Evolutionary conservation across 768 basidiomycete genomes (phyloP).

Genomic region (Tulasnella sp.): DNA sequence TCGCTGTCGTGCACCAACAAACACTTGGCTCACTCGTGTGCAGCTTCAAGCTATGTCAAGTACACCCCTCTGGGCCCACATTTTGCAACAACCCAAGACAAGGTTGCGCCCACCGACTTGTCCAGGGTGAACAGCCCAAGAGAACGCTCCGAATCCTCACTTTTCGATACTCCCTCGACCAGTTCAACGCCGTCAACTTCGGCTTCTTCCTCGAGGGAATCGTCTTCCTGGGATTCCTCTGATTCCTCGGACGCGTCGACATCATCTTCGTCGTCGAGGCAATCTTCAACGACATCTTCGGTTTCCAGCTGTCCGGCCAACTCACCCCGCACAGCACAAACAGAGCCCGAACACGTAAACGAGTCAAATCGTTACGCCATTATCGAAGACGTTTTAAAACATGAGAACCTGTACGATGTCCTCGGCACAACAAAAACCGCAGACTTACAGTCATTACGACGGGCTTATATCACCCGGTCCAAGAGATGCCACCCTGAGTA

Average conservation of each 20-base stretch:
- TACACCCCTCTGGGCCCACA: neutral
- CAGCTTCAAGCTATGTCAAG: slow-evolving; percentile 24
- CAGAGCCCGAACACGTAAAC: slow-evolving; percentile 17
- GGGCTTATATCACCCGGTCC: slow-evolving; percentile 74
- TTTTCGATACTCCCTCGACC: neutral
- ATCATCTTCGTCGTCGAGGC: slow-evolving; percentile 20
- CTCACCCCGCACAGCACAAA: slow-evolving; percentile 1
- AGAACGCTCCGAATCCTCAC: neutral
- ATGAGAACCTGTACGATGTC: slow-evolving; percentile 67
- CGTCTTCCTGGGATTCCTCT: slow-evolving; percentile 26
- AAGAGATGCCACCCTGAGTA: slow-evolving; percentile 83
- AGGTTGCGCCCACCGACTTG: neutral
- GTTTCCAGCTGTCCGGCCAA: neutral
- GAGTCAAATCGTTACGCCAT: slow-evolving; percentile 36
- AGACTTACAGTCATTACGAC: slow-evolving; percentile 61
- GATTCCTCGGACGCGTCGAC: slow-evolving; percentile 31
- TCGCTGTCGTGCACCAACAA: slow-evolving; percentile 73
- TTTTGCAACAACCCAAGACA: neutral
- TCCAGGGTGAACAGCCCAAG: neutral
- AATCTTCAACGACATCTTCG: slow-evolving; percentile 3
- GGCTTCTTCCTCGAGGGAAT: slow-evolving; percentile 37
- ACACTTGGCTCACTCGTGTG: slow-evolving; percentile 32
- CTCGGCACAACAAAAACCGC: slow-evolving; percentile 58
- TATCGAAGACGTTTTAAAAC: slow-evolving; percentile 54
- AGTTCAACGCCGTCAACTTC: slow-evolving; percentile 33